phyloP scores from a whole-genome alignment of 2,329 filamentous ascomycete genomes.

The Sporothrix humicola region DNA sequence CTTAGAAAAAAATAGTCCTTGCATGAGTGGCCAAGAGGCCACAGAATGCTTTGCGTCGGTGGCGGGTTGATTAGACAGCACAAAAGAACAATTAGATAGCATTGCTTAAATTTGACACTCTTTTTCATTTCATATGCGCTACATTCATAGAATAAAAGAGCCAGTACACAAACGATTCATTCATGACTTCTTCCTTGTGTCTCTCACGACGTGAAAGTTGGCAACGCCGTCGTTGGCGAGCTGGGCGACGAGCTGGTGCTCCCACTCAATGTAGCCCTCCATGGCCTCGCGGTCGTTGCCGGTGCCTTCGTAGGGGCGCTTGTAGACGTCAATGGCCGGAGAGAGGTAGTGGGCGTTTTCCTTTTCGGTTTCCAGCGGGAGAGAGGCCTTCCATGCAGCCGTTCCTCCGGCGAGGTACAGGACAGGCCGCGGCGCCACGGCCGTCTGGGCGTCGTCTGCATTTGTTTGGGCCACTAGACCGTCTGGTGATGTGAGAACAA shows the following conservation, averaged over 20 bases:
- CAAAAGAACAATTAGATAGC: too few relatives aligned
- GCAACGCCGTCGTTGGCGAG: slow-evolving; percentile 31
- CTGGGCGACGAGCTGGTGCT: slow-evolving; percentile 33
- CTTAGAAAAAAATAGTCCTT: too few relatives aligned
- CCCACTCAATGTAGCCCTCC: slow-evolving; percentile 33
- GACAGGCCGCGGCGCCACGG: background rate
- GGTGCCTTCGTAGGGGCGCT: slow-evolving; percentile 32
- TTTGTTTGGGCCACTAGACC: slow-evolving; percentile 24
- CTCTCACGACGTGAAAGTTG: slow-evolving; percentile 28
- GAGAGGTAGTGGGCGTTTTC: slow-evolving; percentile 25
- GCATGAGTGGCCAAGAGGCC: too few relatives aligned
- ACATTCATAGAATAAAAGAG: too few relatives aligned
- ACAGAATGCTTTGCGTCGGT: too few relatives aligned
- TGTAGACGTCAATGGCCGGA: slow-evolving; percentile 27
- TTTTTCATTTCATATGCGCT: too few relatives aligned
- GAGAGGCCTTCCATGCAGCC: background rate
- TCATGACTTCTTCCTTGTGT: background rate
- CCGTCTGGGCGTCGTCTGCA: slow-evolving; percentile 2
- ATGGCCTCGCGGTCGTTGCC: slow-evolving; percentile 32
- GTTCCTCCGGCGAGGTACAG: slow-evolving; percentile 20
- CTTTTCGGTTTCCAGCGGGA: background rate
- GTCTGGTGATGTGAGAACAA: slow-evolving; percentile 30
- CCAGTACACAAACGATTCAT: too few relatives aligned
- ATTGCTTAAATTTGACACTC: too few relatives aligned
- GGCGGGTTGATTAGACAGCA: too few relatives aligned